These are phyloP conservation scores for Nothophaeocryptopus gaeumannii DNA, from an alignment of 2,329 filamentous ascomycete species.

Conservation along the genomic window DNA sequence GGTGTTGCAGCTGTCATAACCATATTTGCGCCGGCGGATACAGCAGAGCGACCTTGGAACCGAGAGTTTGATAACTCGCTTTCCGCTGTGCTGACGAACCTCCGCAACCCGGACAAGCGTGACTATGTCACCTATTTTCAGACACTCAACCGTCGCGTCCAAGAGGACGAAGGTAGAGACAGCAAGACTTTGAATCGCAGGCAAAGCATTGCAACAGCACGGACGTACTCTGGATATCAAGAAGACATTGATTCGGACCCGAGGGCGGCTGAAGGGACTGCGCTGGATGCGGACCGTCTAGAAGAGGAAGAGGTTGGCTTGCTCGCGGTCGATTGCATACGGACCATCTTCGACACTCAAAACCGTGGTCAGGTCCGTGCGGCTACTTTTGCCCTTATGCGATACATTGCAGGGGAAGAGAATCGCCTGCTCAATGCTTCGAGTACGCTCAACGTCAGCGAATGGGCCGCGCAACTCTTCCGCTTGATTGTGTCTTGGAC, in stretches of 20 bases:
- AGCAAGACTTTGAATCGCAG: constrained; percentile 61
- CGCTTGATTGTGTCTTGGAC: constrained; percentile 80
- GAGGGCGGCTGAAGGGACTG: constrained; percentile 71
- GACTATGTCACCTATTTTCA: constrained; percentile 67
- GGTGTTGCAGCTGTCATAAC: constrained; percentile 70
- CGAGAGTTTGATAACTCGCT: constrained; percentile 72
- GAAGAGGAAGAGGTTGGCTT: constrained; percentile 86
- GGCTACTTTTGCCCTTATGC: constrained; percentile 70
- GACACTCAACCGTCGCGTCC: constrained; percentile 63
- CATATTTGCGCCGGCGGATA: constrained; percentile 70
- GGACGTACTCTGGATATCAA: constrained; percentile 55
- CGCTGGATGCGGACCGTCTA: constrained; percentile 81
- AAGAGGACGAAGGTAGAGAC: constrained; percentile 64
- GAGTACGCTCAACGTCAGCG: constrained; percentile 30
- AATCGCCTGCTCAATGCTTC: constrained; percentile 11
- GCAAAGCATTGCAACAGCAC: constrained; percentile 75
- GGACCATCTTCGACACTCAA: constrained; percentile 78
- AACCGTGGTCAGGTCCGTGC: constrained; percentile 77
- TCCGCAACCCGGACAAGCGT: constrained; percentile 69
- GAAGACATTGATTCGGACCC: constrained; percentile 62
- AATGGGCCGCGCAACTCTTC: constrained; percentile 81
- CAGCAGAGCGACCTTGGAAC: constrained; percentile 42
- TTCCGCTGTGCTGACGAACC: constrained; percentile 80
- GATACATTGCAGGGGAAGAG: constrained; percentile 58
- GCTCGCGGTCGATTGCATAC: constrained; percentile 79